These are phyloP conservation scores for Hanseniaspora sp. DNA, from an alignment of 1,139 yeast species.

Conservation along the genomic window DNA sequence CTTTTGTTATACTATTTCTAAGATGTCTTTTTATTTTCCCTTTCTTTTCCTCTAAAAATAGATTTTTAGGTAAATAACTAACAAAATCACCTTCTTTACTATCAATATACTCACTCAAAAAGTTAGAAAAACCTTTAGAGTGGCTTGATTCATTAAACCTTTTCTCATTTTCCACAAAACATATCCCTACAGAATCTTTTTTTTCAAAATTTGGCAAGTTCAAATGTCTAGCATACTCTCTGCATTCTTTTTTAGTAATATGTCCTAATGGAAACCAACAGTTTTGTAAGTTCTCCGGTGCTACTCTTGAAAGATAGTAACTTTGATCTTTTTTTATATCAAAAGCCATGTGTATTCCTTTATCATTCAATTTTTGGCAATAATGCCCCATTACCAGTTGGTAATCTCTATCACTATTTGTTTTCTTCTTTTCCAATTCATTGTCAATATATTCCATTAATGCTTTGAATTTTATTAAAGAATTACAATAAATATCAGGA, in stretches of 20 bases:
- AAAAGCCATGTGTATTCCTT: conserved; percentile 43
- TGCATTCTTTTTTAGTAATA: conserved; percentile 58
- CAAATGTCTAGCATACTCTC: conserved; percentile 48
- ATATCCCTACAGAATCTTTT: conserved; percentile 89
- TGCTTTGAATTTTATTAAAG: conserved; percentile 74
- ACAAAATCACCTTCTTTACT: not conserved
- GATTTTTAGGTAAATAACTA: conserved; percentile 37
- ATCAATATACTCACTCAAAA: conserved; percentile 60
- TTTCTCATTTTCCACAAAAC: conserved; percentile 58
- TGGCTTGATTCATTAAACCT: conserved; percentile 27
- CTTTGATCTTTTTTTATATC: conserved; percentile 75
- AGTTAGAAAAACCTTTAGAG: conserved; percentile 58
- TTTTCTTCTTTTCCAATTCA: conserved; percentile 31
- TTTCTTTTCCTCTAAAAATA: not conserved
- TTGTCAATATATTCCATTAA: conserved; percentile 45
- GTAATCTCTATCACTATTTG: conserved; percentile 35
- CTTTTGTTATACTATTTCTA: conserved; percentile 59
- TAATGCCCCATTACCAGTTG: conserved; percentile 96
- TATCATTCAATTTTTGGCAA: conserved; percentile 43
- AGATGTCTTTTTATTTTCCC: not conserved
- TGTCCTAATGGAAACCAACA: conserved; percentile 74
- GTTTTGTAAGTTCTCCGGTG: conserved; percentile 36
- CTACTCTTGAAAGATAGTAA: conserved; percentile 68
- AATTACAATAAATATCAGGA: conserved; percentile 86
- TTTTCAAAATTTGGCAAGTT: conserved; percentile 56